Conservation (phyloP, 345 rosid genomes). For the Citrus reticulata region DNA sequence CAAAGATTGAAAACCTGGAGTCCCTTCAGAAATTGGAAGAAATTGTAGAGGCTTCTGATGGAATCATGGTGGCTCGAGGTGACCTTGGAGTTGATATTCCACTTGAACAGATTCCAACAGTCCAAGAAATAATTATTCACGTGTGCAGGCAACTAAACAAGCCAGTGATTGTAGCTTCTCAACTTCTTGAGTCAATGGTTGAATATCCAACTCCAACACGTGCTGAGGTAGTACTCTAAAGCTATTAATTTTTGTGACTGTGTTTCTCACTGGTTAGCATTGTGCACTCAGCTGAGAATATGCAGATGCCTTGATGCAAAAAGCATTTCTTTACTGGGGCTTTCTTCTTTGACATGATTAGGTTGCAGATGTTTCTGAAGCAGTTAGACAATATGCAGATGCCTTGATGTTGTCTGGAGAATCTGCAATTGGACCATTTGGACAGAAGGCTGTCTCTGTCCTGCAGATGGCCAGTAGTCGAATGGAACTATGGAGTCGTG, state of each 20-base stretch:
- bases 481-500: slow-evolving; percentile 58
- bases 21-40: slow-evolving; percentile 58
- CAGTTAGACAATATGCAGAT: slow-evolving; percentile 63
- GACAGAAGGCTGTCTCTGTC: slow-evolving; percentile 65
- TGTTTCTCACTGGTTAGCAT: background rate
- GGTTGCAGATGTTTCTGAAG: slow-evolving; percentile 84
- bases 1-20: slow-evolving; percentile 70
- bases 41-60: slow-evolving; percentile 65
- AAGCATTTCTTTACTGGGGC: background rate
- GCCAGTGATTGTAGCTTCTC: slow-evolving; percentile 77
- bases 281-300: background rate
- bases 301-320: background rate
- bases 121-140: slow-evolving; percentile 49
- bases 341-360: slow-evolving; percentile 17
- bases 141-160: slow-evolving; percentile 59
- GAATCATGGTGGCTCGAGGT: slow-evolving; percentile 75
- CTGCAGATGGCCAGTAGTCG: slow-evolving; percentile 52
- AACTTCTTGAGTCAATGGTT: slow-evolving; percentile 76
- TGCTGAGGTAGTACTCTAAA: slow-evolving; percentile 48
- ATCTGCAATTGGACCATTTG: slow-evolving; percentile 59
- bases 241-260: too few species aligned
- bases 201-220: slow-evolving; percentile 81
- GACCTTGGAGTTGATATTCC: slow-evolving; percentile 80
- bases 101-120: slow-evolving; percentile 66
- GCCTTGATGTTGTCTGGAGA: slow-evolving; percentile 79